Base-by-base conservation (phyloP, 805 yeast species). In the Kazachstania africana region DNA sequence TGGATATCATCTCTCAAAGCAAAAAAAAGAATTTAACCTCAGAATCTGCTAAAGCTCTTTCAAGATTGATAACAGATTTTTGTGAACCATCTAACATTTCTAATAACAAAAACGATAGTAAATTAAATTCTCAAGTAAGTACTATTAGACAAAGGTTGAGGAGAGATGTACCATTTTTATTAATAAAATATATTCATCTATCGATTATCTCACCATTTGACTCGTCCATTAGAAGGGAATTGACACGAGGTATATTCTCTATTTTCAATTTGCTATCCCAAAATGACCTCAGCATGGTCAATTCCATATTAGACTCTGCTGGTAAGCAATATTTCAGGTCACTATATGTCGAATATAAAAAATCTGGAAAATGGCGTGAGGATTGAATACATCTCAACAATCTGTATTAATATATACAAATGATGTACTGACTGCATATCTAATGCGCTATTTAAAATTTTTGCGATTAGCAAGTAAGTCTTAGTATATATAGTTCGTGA, bases 351-450 rank as follows among this genome's bases (percentile, higher is more conserved):
- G 82, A 78, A 39, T 88, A 83, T 59, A 72, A 70, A 50, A 75
- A 68, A 47, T 66, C 65, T 37, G 95, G 94, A 29, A 81, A 79
- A 53, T 87, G 95, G 95, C 71, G 60, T 36, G 83, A 73, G 38
- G 68, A 65, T 29, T 71, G 27, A 21, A 12, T 24, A 24, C 22
- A 19, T 8, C 22, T n/a, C n/a, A n/a, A n/a, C n/a, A n/a, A n/a
- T n/a, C n/a, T n/a, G n/a, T n/a, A n/a, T n/a, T n/a, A n/a, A n/a
- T n/a, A n/a, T n/a, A n/a, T n/a, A n/a, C n/a, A n/a, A n/a, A n/a
- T n/a, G n/a, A n/a, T n/a, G n/a, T n/a, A n/a, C n/a, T n/a, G n/a
- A n/a, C n/a, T n/a, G n/a, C n/a, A n/a, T n/a, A n/a, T n/a, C n/a
- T n/a, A n/a, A n/a, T n/a, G n/a, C n/a, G n/a, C n/a, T n/a, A n/a